Percentiles rank a stretch among this genome's conserved stretches.
Evolutionary conservation across 2,329 filamentous ascomycete genomes (phyloP).

Genomic region (Lasiodiplodia sp.): DNA sequence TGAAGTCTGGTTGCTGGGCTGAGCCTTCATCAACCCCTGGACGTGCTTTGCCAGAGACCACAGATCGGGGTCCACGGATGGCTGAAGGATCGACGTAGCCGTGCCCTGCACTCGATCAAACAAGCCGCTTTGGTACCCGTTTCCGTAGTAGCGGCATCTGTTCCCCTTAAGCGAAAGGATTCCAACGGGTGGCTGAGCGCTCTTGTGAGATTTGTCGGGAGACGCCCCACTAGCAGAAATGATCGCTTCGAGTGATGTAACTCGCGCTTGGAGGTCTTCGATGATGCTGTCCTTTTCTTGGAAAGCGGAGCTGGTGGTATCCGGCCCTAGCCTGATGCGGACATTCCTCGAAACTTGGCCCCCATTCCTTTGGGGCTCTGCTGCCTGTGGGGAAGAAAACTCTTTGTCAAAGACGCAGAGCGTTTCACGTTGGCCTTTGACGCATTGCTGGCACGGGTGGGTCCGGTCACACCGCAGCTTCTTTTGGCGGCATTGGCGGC

Average conservation of each 20-base stretch:
- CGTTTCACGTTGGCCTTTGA: conserved; percentile 21
- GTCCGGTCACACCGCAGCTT: conserved; percentile 40
- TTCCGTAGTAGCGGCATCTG: conserved; percentile 14
- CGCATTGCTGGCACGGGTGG: conserved; percentile 39
- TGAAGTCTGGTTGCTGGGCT: neutral
- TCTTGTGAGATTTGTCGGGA: too few species aligned
- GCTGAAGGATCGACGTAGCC: conserved; percentile 25
- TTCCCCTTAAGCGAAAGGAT: conserved; percentile 5
- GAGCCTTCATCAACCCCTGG: conserved; percentile 35
- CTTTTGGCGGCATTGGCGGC: conserved; percentile 38
- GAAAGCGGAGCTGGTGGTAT: neutral
- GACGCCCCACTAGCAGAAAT: conserved; percentile 1
- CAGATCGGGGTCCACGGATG: conserved; percentile 33
- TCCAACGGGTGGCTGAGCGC: neutral
- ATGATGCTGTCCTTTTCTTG: neutral
- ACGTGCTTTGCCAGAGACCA: conserved; percentile 36
- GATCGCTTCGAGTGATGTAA: conserved; percentile 37
- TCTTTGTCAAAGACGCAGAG: conserved; percentile 33
- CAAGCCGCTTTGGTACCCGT: conserved; percentile 34
- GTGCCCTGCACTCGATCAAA: conserved; percentile 32
- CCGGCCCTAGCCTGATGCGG: neutral
- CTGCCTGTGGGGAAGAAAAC: neutral
- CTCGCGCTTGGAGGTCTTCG: conserved; percentile 35
- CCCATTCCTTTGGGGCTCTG: neutral
- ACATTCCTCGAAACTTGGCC: too few species aligned